Base-by-base conservation (phyloP, 1,284 basidiomycete species). In the Cryptococcus sp. region DNA sequence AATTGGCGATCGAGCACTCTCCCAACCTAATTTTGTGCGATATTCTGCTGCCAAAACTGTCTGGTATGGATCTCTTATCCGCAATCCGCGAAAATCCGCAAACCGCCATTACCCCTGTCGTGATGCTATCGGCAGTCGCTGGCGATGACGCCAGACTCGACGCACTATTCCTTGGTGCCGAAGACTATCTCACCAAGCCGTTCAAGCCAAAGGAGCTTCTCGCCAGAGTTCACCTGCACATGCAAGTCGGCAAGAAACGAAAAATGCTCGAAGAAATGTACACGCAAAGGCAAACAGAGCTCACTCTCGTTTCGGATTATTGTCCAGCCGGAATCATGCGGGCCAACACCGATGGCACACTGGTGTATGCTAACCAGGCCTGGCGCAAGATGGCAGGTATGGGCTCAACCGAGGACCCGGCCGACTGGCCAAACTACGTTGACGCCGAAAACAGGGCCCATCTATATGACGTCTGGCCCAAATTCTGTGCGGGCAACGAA, bases 131-230 rank as follows among this genome's bases (percentile, higher is more conserved):
- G 3, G 63, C 71, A 2, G 49, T 60, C 16, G 50, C 53, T 10
- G 62, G 64, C 18, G 71, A 73, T 41, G 67, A 68, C 21, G 44
- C 61, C 11, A 53, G 67, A 11, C 63, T 74, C 7, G 63, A 64
- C 23, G 66, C 70, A 0, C 47, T 76, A 34, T 55, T 78, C 11
- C 72, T 66, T 22, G 78, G 78, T 14, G 78, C 76, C 1, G 77
- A 79, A 51, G 71, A 75, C 50, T 73, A 64, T 39, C 47, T 75
- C 25, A 45, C 57, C 21, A 74, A 74, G 53, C 72, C 73, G 3
- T 74, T 73, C 65, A 67, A 66, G 50, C 67, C 67, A 7, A 67
- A 72, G 49, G 77, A 79, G 51, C 59, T 79, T 11, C 58, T 79
- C 19, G 76, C 77, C 1, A 66, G 77, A 13, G 70, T 70, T 19